Base-by-base conservation (phyloP, 306 rosid genomes). In the Malus sylvestris region DNA sequence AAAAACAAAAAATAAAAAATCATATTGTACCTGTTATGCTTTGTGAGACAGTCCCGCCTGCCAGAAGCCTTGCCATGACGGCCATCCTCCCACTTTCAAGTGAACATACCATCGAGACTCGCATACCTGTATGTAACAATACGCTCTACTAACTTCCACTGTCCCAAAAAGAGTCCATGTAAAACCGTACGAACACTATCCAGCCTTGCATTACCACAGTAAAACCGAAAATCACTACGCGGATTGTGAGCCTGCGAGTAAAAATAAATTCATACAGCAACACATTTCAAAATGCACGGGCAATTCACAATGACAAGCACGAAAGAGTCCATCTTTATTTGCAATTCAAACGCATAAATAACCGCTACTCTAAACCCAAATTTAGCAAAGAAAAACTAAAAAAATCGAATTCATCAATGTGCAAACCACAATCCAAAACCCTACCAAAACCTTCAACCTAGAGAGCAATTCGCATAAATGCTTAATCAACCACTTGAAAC, bases 11-110 rank as follows among this genome's bases (percentile, higher is more conserved):
- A 35, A 1, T 6, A 35, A 35, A 35, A 44, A 44, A 15, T 77
- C 40, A 73, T 35, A 33, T 7, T 60, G 27, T 87, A 92, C 97
- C 98, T 79, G 89, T 69, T 35, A 70, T 77, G 23, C 81, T 85
- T 68, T 81, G 90, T 32, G 94, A 83, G 84, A 75, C 85, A 49
- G 84, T 77, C 77, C 85, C 88, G 44, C 88, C 84, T n/a, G 88
- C 87, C 18, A 94, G 82, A 85, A 89, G 85, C 88, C 93, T 90
- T 3, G 92, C 89, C 93, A 90, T 87, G 71, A 84, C 95, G 6
- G 93, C 91, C 97, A 95, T 94, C 78, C 89, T 90, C 82, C 91
- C 89, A 86, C 82, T 84, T 83, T 91, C 96, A 68, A 88, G 79
- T 35, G 97, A 87, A 87, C 90, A 88, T 78, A 88, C 88, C 89